Evolutionary conservation across 1,139 yeast genomes (phyloP).

Genomic region (Nakaseomyces bracarensis): DNA sequence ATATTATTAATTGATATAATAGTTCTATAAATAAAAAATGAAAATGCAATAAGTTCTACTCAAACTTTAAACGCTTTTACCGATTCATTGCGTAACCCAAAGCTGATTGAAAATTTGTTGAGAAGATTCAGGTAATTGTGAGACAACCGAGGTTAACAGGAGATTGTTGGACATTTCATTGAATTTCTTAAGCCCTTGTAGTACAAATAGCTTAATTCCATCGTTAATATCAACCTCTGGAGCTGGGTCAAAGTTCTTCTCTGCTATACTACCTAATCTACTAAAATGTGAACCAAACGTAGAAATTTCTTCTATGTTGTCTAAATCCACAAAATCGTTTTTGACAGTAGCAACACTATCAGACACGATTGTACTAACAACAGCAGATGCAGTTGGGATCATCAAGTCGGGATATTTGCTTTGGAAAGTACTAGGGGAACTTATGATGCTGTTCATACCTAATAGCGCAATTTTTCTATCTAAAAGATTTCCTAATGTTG

Average conservation of each 20-base stretch:
- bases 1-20: not conserved
- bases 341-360: conserved; percentile 32
- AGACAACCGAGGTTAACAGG: not conserved
- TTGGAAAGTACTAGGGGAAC: conserved; percentile 30
- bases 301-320: conserved; percentile 35
- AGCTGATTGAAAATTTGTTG: not conserved
- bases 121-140: conserved; percentile 1
- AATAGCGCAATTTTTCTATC: conserved; percentile 71
- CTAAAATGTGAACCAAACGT: conserved; percentile 84
- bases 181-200: conserved; percentile 27
- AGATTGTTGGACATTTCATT: conserved; percentile 3
- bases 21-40: not conserved
- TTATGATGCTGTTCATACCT: conserved; percentile 57
- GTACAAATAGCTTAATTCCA: conserved; percentile 34
- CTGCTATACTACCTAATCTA: conserved; percentile 54
- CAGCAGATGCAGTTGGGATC: conserved; percentile 43
- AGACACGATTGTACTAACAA: conserved; percentile 39
- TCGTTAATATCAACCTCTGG: conserved; percentile 39
- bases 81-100: conserved; percentile 1
- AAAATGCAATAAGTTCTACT: not conserved
- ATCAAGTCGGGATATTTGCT: conserved; percentile 41
- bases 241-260: conserved; percentile 62
- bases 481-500: conserved; percentile 53
- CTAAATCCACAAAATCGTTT: conserved; percentile 35
- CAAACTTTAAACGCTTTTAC: not conserved